These are phyloP conservation scores for Pilobolus umbonatus DNA, from an alignment of 192 early-diverging fungal genomes.

Conservation along the genomic window DNA sequence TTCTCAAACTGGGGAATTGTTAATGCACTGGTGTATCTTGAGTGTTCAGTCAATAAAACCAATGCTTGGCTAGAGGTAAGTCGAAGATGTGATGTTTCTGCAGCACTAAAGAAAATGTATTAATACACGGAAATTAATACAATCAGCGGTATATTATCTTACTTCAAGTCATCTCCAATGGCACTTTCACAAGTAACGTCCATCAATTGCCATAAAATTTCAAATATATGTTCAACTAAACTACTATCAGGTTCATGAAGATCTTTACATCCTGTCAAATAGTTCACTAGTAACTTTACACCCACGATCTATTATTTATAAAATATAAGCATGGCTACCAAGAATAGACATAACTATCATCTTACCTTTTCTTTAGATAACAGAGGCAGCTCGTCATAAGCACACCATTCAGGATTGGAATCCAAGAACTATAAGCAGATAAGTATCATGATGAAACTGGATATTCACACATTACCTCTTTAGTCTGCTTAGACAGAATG, in stretches of 20 bases:
- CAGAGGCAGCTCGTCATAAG: conserved; percentile 14
- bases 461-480: neutral
- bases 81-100: conserved; percentile 59
- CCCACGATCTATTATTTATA: conserved; percentile 10
- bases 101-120: conserved; percentile 25
- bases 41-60: conserved; percentile 52
- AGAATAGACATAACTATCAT: neutral
- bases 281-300: conserved; percentile 8
- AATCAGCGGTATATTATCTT: neutral
- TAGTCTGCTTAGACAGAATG: neutral
- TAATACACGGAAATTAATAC: neutral
- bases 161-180: neutral
- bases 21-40: conserved; percentile 49
- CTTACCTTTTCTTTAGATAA: conserved; percentile 19
- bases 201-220: conserved; percentile 14
- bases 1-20: conserved; percentile 49
- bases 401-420: conserved; percentile 14
- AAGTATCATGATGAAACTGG: too few relatives aligned
- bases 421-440: neutral
- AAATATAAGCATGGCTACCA: neutral
- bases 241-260: neutral
- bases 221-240: neutral
- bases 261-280: conserved; percentile 8
- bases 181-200: conserved; percentile 7
- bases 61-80: conserved; percentile 61